A percentile compares a stretch with the other conserved stretches of the same genome.
These are phyloP conservation scores for Hypoxylon sp. DNA, from an alignment of 2,329 filamentous ascomycete genomes.

Conservation along the genomic window DNA sequence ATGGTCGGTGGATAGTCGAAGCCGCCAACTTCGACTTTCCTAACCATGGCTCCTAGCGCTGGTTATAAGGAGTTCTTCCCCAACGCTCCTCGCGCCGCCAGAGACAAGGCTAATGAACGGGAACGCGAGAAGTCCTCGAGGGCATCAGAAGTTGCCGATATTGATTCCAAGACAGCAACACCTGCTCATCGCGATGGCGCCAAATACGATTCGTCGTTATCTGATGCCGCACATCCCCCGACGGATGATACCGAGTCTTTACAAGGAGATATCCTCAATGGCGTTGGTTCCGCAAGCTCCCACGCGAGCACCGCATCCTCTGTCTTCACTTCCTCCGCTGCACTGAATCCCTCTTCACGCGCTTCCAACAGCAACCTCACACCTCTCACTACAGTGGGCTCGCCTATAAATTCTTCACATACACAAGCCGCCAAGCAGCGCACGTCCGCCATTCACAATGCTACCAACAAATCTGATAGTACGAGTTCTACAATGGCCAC, in stretches of 20 bases:
- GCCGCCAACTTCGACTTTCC: conserved; percentile 67
- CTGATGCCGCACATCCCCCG: conserved; percentile 57
- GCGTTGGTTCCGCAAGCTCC: conserved; percentile 80
- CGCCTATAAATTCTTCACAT: conserved; percentile 63
- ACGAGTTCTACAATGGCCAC: conserved; percentile 52
- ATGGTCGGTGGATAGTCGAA: conserved; percentile 69
- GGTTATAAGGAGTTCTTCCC: conserved; percentile 91
- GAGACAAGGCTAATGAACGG: conserved; percentile 72
- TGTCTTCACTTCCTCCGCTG: conserved; percentile 71
- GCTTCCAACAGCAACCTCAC: conserved; percentile 64
- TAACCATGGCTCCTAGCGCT: conserved; percentile 81
- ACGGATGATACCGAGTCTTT: conserved; percentile 72
- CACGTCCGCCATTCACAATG: conserved; percentile 67
- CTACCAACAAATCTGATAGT: conserved; percentile 58
- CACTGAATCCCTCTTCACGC: conserved; percentile 59
- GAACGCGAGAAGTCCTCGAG: conserved; percentile 70
- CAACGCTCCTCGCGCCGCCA: conserved; percentile 77
- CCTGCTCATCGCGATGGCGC: conserved; percentile 56
- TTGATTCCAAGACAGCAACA: conserved; percentile 50
- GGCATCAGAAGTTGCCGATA: conserved; percentile 50
- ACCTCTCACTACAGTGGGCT: conserved; percentile 67
- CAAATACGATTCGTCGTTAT: conserved; percentile 55
- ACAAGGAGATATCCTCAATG: conserved; percentile 77
- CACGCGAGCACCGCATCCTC: conserved; percentile 79
- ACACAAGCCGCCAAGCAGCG: conserved; percentile 68